Evolutionary conservation across 2,329 filamentous ascomycete genomes (phyloP).

Genomic region (Penicillium concentricum): DNA sequence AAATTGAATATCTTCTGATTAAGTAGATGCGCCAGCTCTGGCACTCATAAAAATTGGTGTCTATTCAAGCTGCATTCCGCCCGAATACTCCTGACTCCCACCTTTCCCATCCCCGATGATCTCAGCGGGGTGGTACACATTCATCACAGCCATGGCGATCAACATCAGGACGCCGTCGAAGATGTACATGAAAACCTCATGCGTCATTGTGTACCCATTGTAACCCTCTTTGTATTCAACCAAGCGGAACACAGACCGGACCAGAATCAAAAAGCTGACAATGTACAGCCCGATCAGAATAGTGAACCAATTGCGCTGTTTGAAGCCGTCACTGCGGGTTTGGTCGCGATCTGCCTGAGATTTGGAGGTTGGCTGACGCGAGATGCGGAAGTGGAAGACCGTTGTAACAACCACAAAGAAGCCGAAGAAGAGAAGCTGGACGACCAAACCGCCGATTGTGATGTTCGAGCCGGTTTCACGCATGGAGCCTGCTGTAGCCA

Average conservation of each 20-base stretch:
- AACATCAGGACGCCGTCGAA: conserved; percentile 32
- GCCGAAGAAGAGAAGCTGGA: conserved; percentile 60
- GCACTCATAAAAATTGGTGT: neutral
- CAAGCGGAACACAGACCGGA: conserved; percentile 31
- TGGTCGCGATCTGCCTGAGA: conserved; percentile 11
- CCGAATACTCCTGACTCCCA: neutral
- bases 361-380: conserved; percentile 8
- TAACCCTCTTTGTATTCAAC: conserved; percentile 29
- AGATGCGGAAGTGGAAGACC: conserved; percentile 52
- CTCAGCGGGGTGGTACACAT: conserved; percentile 21
- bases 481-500: conserved; percentile 21
- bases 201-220: conserved; percentile 28
- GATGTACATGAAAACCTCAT: conserved; percentile 29
- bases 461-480: conserved; percentile 36
- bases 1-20: neutral
- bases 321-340: conserved; percentile 12
- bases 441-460: conserved; percentile 55
- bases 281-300: conserved; percentile 19
- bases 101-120: conserved; percentile 21
- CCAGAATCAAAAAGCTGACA: conserved; percentile 24
- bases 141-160: conserved; percentile 24
- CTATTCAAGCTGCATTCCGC: conserved; percentile 8
- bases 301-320: conserved; percentile 20
- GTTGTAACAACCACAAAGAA: conserved; percentile 54
- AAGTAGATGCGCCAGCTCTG: neutral